phyloP scores from a whole-genome alignment of 768 basidiomycete species.

The Hydnum rufescens region DNA sequence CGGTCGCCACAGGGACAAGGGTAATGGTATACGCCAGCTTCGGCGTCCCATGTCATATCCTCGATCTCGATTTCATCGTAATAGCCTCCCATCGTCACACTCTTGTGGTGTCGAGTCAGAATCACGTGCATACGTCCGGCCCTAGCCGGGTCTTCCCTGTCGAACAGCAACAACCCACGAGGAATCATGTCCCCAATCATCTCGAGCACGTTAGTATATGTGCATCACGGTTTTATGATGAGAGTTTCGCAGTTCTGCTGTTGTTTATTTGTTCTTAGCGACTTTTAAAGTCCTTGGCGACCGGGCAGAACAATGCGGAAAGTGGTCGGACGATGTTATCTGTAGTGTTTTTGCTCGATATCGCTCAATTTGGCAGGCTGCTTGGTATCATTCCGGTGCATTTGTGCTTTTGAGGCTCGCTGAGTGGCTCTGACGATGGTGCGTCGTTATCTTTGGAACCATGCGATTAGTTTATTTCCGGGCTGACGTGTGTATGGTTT shows the following conservation, averaged over 20 bases:
- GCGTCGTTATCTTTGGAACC: not conserved
- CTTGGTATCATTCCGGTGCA: not conserved
- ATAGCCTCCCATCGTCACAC: slow-evolving; percentile 58
- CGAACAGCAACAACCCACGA: too few species aligned
- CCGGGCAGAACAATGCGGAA: not conserved
- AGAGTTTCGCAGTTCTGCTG: too few species aligned
- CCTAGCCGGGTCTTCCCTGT: too few species aligned
- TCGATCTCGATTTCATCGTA: slow-evolving; percentile 98
- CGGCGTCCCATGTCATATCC: slow-evolving; percentile 81
- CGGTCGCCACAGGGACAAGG: slow-evolving; percentile 97
- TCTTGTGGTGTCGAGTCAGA: too few species aligned
- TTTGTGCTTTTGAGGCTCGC: not conserved
- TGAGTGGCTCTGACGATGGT: not conserved
- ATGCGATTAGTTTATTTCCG: not conserved
- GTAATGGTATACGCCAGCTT: slow-evolving; percentile 75
- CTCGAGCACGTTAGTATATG: too few species aligned
- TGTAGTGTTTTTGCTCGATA: not conserved
- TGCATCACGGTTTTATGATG: too few species aligned
- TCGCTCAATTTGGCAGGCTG: not conserved
- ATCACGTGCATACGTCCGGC: too few species aligned
- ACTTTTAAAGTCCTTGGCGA: not conserved
- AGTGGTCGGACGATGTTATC: not conserved
- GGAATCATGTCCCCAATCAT: too few species aligned
- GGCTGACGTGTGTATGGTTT: not conserved
- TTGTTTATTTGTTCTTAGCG: not conserved